Percentiles rank a stretch among this genome's conserved stretches.
These are phyloP conservation scores for Penicillium palitans DNA, from an alignment of 2,329 filamentous ascomycete genomes.

Conservation along the genomic window DNA sequence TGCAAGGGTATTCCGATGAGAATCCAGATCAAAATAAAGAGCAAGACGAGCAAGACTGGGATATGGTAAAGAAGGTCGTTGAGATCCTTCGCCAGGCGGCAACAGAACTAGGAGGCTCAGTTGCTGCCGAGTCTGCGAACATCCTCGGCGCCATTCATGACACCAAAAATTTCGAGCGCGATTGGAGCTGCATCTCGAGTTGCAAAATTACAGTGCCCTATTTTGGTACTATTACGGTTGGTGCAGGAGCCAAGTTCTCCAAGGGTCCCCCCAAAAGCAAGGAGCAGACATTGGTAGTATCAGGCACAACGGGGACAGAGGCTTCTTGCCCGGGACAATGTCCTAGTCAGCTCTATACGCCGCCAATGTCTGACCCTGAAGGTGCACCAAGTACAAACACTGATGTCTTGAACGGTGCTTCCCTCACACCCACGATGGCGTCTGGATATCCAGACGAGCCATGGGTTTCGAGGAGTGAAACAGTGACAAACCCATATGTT, in stretches of 20 bases:
- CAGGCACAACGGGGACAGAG: background rate
- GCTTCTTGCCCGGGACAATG: slow-evolving; percentile 7
- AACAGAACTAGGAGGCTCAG: slow-evolving; percentile 39
- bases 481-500: slow-evolving; percentile 18
- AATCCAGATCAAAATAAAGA: slow-evolving; percentile 25
- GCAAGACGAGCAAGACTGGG: slow-evolving; percentile 41
- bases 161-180: slow-evolving; percentile 15
- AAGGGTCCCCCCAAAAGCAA: slow-evolving; percentile 7
- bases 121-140: slow-evolving; percentile 46
- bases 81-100: slow-evolving; percentile 37
- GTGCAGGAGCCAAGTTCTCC: slow-evolving; percentile 36
- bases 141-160: slow-evolving; percentile 42
- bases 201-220: slow-evolving; percentile 49
- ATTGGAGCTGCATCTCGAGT: slow-evolving; percentile 19
- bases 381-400: slow-evolving; percentile 3
- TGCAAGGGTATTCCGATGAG: slow-evolving; percentile 40
- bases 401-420: background rate
- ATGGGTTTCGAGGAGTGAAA: slow-evolving; percentile 24
- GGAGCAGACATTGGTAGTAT: slow-evolving; percentile 16
- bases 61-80: slow-evolving; percentile 35
- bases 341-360: slow-evolving; percentile 25
- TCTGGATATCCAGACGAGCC: slow-evolving; percentile 19
- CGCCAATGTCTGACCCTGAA: slow-evolving; percentile 27
- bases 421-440: background rate
- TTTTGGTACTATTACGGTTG: slow-evolving; percentile 47